Evolutionary conservation across 2,329 filamentous ascomycete species (phyloP).

Genomic region (Cryoendolithus antarcticus): DNA sequence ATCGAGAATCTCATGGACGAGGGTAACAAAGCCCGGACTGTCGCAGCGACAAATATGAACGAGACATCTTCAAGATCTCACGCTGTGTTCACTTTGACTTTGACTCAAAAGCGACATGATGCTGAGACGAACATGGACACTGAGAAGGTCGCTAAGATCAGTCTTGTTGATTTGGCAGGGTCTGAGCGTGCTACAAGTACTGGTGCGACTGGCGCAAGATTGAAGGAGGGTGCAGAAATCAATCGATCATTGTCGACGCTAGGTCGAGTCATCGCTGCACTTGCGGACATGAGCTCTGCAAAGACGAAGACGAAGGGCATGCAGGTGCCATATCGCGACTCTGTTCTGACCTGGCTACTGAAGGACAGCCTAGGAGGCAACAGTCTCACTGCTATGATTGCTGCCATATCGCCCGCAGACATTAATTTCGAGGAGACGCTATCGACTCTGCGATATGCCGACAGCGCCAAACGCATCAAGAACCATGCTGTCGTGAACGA

Average conservation of each 20-base stretch:
- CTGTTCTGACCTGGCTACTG: slow-evolving; percentile 86
- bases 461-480: slow-evolving; percentile 98
- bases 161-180: slow-evolving; percentile 91
- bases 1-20: slow-evolving; percentile 99
- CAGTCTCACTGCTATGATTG: slow-evolving; percentile 99
- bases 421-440: slow-evolving; percentile 99
- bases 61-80: slow-evolving; percentile 97
- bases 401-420: slow-evolving; percentile 92
- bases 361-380: slow-evolving; percentile 97
- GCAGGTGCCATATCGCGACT: slow-evolving; percentile 93
- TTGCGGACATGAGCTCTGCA: slow-evolving; percentile 78
- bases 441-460: slow-evolving; percentile 88
- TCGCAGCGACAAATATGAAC: slow-evolving; percentile 99
- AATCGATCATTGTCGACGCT: slow-evolving; percentile 93
- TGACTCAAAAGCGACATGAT: slow-evolving; percentile 89
- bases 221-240: slow-evolving; percentile 98
- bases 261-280: slow-evolving; percentile 89
- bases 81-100: slow-evolving; percentile 90
- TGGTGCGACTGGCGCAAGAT: slow-evolving; percentile 81
- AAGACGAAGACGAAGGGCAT: slow-evolving; percentile 64
- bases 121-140: slow-evolving; percentile 90
- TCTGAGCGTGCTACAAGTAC: slow-evolving; percentile 96
- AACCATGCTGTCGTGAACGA: slow-evolving; percentile 99
- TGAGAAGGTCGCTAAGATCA: slow-evolving; percentile 97
- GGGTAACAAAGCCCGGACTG: slow-evolving; percentile 95